Evolutionary conservation across 2,329 filamentous ascomycete genomes (phyloP).

Genomic region (Metarhizium guizhouense): DNA sequence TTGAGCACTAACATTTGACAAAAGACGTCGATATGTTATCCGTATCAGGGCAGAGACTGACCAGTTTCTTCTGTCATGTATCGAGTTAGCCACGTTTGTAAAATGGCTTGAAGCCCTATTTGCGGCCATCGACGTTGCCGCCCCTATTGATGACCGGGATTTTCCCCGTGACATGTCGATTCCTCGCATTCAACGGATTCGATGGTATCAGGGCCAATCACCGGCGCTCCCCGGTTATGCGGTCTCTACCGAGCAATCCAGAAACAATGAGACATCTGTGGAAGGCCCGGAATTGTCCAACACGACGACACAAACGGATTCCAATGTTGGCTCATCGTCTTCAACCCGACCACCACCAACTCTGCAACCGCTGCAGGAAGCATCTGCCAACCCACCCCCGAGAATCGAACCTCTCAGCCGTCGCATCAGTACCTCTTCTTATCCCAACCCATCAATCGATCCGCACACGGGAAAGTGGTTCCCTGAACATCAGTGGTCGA

Average conservation of each 20-base stretch:
- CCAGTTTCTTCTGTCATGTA: constrained; percentile 61
- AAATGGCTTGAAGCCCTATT: constrained; percentile 61
- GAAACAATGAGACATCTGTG: constrained; percentile 4
- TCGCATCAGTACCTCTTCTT: constrained; percentile 36
- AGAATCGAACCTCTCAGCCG: constrained; percentile 22
- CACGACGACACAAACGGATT: not conserved
- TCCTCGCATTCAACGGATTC: constrained; percentile 45
- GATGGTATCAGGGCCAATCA: constrained; percentile 36
- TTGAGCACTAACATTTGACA: not conserved
- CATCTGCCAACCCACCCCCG: constrained; percentile 14
- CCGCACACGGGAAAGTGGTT: constrained; percentile 46
- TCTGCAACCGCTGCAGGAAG: constrained; percentile 3
- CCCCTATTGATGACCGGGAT: constrained; percentile 61
- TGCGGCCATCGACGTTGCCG: constrained; percentile 64
- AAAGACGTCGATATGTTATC: constrained; percentile 54
- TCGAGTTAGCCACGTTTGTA: constrained; percentile 56
- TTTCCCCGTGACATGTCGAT: constrained; percentile 54
- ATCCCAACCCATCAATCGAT: constrained; percentile 35
- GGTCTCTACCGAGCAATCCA: not conserved
- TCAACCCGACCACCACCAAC: constrained; percentile 7
- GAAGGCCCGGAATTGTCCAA: not conserved
- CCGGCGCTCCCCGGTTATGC: constrained; percentile 15
- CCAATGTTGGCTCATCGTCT: constrained; percentile 4
- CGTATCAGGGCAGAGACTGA: constrained; percentile 65
- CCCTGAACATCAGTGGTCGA: constrained; percentile 45